Conservation (phyloP, 768 basidiomycete genomes). For the Chlorophyllum brunneum region DNA sequence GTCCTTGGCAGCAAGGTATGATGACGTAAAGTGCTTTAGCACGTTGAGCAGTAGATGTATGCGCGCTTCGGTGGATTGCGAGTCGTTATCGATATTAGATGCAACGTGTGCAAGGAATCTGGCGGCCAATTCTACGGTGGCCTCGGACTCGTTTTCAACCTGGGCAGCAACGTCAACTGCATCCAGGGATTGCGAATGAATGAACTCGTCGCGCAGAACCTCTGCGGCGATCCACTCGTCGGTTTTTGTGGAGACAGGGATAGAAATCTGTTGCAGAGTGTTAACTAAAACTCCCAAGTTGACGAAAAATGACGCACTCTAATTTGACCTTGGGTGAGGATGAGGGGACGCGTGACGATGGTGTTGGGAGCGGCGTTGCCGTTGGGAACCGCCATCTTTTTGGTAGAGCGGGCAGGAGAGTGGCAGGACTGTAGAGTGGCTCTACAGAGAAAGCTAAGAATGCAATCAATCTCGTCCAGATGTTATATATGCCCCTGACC, state of each 20-base stretch:
- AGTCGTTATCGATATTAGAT: constrained; percentile 52
- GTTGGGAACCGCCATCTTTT: constrained; percentile 37
- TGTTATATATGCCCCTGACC: constrained; percentile 40
- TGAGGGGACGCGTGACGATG: constrained; percentile 47
- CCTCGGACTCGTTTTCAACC: constrained; percentile 54
- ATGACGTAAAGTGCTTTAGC: constrained; percentile 72
- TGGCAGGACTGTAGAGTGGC: constrained; percentile 20
- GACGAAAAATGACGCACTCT: constrained; percentile 36
- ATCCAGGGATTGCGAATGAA: constrained; percentile 59
- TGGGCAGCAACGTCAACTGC: constrained; percentile 49
- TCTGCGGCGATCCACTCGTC: constrained; percentile 94
- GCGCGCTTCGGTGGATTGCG: constrained; percentile 49
- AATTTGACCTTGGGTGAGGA: constrained; percentile 43
- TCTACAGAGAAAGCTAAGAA: constrained; percentile 22
- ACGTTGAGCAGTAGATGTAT: constrained; percentile 68
- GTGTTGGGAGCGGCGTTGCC: constrained; percentile 30
- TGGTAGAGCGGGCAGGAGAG: constrained; percentile 15
- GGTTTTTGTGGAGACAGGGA: constrained; percentile 77
- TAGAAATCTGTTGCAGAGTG: constrained; percentile 54
- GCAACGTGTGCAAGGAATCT: constrained; percentile 81
- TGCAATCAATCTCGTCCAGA: constrained; percentile 20
- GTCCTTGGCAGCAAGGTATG: constrained; percentile 70
- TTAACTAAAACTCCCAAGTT: constrained; percentile 8
- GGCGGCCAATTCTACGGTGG: constrained; percentile 73
- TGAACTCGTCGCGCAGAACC: constrained; percentile 86